Evolutionary conservation across 1,284 basidiomycete genomes (phyloP), one percentile per base, ranked within the genome.

Genomic region (Irpex rosettiformis): DNA sequence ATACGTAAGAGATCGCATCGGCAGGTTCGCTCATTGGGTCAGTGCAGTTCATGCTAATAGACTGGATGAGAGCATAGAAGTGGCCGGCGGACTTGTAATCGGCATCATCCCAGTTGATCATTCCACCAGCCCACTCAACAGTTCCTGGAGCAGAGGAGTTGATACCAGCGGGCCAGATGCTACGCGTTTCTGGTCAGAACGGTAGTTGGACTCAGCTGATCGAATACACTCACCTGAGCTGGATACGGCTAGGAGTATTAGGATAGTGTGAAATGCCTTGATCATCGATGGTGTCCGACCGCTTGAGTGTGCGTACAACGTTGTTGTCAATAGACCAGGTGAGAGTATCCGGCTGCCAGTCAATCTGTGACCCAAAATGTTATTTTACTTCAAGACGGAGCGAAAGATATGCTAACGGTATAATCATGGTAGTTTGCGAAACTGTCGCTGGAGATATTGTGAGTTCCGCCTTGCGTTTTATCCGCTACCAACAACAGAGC

Each of bases 121-220:
- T 79, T 37, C 89, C 89, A 60, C 88, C 89, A 18, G 84, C 79
- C 92, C 92, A 94, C 58, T 83, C 67, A 30, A 93, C 72, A 3
- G 89, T 93, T 33, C 92, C 92, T 42, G 73, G 71, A 2, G 89
- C 77, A 40, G 77, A 79, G 6, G 75, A 68, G 45, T 77, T 58
- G 66, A 89, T 85, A 40, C 91, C 91, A 2, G 88, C 87, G 21
- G 91, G 86, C 91, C 92, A 94, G 59, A 93, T 66, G 57, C 85
- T 87, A 64, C n/a, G 48, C 57, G 54, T 61, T 54, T 28, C 24
- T 2, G 22, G 28, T 60, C 16, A 6, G 37, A 45, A 48, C 25
- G 18, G 24, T 13, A 13, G 24, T 28, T 3, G 5, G 6, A 3
- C 25, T 27, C 13, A 40, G 28, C 11, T 42, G 55, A 3, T 29